Evolutionary conservation across 2,329 filamentous ascomycete genomes (phyloP).

Genomic region (Aspergillus sp.): DNA sequence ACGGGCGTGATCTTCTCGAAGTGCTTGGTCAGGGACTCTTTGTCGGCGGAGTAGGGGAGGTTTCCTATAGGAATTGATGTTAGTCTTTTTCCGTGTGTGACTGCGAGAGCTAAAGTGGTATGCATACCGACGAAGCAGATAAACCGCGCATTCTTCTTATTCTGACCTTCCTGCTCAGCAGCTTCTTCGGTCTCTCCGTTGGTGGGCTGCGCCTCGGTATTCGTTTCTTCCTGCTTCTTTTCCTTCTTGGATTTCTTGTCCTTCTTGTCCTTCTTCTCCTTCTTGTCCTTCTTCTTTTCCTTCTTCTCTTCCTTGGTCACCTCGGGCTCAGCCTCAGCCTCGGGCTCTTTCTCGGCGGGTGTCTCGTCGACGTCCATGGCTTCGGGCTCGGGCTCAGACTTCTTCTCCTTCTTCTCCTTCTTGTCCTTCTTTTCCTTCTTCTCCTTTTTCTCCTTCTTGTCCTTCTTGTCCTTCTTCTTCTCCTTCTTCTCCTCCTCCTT

Average conservation of each 20-base stretch:
- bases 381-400: slow-evolving; percentile 11
- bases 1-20: slow-evolving; percentile 74
- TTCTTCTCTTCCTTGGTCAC: slow-evolving; percentile 15
- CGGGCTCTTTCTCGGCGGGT: slow-evolving; percentile 7
- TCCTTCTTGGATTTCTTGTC: slow-evolving; percentile 26
- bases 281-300: slow-evolving; percentile 24
- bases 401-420: slow-evolving; percentile 20
- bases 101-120: too few relatives aligned
- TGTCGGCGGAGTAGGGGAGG: slow-evolving; percentile 80
- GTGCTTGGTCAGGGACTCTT: slow-evolving; percentile 68
- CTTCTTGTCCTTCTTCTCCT: slow-evolving; percentile 32
- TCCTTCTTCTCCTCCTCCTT: slow-evolving; percentile 31
- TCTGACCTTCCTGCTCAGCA: slow-evolving; percentile 20
- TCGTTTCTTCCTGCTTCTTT: slow-evolving; percentile 22
- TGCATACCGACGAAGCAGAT: slow-evolving; percentile 72
- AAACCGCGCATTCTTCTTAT: slow-evolving; percentile 58
- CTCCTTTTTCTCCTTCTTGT: slow-evolving; percentile 31
- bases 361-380: slow-evolving; percentile 21
- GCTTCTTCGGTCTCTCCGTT: slow-evolving; percentile 16
- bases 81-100: too few relatives aligned
- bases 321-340: slow-evolving; percentile 2
- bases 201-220: slow-evolving; percentile 10
- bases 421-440: slow-evolving; percentile 31
- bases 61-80: slow-evolving; percentile 60
- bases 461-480: slow-evolving; percentile 29